A percentile compares a stretch with the other conserved stretches of the same genome.
Conservation (phyloP, 148 eudicot species). For the Chenopodium berlandieri region DNA sequence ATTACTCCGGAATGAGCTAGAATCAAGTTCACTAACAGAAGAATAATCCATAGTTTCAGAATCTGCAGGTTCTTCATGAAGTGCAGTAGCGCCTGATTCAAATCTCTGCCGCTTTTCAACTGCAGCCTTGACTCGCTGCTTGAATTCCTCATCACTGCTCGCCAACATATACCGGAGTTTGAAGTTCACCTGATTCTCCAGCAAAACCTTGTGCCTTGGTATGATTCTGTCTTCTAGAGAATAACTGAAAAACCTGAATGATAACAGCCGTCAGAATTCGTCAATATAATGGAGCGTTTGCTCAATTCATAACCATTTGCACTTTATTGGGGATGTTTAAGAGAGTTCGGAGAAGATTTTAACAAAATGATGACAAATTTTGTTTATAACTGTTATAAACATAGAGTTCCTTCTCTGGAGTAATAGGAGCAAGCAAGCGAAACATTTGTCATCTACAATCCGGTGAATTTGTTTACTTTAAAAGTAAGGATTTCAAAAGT, state of each 20-base stretch:
- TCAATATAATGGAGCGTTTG: not conserved
- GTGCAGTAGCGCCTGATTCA: conserved; percentile 47
- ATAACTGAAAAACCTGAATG: conserved; percentile 82
- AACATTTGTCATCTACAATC: not conserved
- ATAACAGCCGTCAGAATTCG: not conserved
- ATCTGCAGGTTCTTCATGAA: not conserved
- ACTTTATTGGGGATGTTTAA: not conserved
- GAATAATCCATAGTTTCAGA: not conserved
- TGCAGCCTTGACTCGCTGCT: conserved; percentile 53
- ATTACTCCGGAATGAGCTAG: not conserved
- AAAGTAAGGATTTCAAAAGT: not conserved
- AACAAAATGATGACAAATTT: too few relatives aligned
- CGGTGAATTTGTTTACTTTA: not conserved
- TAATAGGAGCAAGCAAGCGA: not conserved
- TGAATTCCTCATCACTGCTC: conserved; percentile 60
- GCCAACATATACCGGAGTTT: conserved; percentile 91
- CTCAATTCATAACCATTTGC: not conserved
- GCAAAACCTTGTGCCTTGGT: conserved; percentile 75
- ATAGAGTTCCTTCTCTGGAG: too few relatives aligned
- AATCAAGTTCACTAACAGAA: not conserved
- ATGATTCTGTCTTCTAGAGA: conserved; percentile 81
- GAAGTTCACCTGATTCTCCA: conserved; percentile 80
- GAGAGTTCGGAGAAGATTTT: too few relatives aligned
- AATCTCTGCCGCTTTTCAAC: conserved; percentile 65
- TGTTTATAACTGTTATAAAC: too few relatives aligned